A percentile compares a stretch with the other conserved stretches of the same genome.
These are phyloP conservation scores for Hirschfeldia incana DNA, from an alignment of 345 rosid genomes.

Conservation along the genomic window DNA sequence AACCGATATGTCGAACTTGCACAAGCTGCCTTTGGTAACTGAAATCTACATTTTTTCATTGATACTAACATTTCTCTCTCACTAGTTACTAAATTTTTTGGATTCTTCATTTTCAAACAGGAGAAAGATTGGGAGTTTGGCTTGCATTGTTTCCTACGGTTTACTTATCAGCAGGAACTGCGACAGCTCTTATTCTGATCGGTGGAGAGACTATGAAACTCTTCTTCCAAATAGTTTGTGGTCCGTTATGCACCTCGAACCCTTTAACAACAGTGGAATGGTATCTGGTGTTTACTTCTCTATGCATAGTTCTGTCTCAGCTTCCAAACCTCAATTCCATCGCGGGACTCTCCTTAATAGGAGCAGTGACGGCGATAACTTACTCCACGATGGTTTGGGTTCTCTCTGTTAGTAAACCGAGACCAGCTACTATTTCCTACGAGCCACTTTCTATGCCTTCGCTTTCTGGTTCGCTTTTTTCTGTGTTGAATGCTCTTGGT, in stretches of 20 bases:
- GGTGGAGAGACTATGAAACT: slow-evolving; percentile 98
- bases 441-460: background rate
- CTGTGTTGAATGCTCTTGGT: background rate
- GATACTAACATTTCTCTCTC: slow-evolving; percentile 1
- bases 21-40: slow-evolving; percentile 89
- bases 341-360: background rate
- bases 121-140: slow-evolving; percentile 88
- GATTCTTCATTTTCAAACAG: slow-evolving; percentile 39
- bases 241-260: slow-evolving; percentile 81
- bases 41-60: slow-evolving; percentile 10
- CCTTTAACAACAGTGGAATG: slow-evolving; percentile 94
- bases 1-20: slow-evolving; percentile 97
- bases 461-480: background rate
- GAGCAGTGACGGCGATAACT: background rate
- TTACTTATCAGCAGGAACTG: slow-evolving; percentile 93
- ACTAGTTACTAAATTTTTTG: background rate
- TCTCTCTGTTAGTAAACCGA: background rate
- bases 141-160: slow-evolving; percentile 95
- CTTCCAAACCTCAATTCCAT: background rate
- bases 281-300: slow-evolving; percentile 93
- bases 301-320: slow-evolving; percentile 78
- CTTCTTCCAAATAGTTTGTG: slow-evolving; percentile 90
- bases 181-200: slow-evolving; percentile 81
- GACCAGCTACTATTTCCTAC: background rate
- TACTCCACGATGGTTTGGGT: background rate